Evolutionary conservation across 768 basidiomycete genomes (phyloP).

Genomic region (Agrocybe chaxingu): DNA sequence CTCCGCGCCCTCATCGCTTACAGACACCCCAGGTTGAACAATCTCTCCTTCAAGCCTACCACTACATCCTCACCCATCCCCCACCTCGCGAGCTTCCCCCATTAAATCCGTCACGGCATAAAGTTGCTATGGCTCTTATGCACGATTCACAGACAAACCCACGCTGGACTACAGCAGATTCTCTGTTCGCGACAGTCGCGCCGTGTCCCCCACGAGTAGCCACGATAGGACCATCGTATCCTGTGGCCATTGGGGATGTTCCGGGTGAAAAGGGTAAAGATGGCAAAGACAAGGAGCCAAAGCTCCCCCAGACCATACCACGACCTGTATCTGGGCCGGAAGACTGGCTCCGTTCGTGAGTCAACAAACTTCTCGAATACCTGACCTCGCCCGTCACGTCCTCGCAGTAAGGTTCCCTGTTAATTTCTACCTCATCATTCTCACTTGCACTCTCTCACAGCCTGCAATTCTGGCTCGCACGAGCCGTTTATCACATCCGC

Average conservation of each 20-base stretch:
- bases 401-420: slow-evolving; percentile 56
- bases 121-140: slow-evolving; percentile 72
- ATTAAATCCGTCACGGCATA: slow-evolving; percentile 64
- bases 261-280: slow-evolving; percentile 27
- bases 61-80: slow-evolving; percentile 74
- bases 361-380: slow-evolving; percentile 62
- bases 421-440: neutral
- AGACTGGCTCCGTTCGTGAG: slow-evolving; percentile 61
- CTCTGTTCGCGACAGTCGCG: slow-evolving; percentile 55
- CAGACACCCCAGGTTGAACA: slow-evolving; percentile 59
- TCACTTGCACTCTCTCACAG: slow-evolving; percentile 25
- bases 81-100: slow-evolving; percentile 44
- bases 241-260: slow-evolving; percentile 41
- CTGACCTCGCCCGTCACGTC: slow-evolving; percentile 61
- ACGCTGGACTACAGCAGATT: slow-evolving; percentile 69
- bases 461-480: slow-evolving; percentile 56
- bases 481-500: slow-evolving; percentile 63
- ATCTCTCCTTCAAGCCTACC: slow-evolving; percentile 66
- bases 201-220: slow-evolving; percentile 63
- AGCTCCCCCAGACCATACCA: slow-evolving; percentile 47
- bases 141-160: slow-evolving; percentile 50
- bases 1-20: slow-evolving; percentile 25
- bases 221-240: slow-evolving; percentile 64
- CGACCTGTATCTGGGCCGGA: slow-evolving; percentile 41
- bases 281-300: slow-evolving; percentile 46